Percentiles rank a stretch among this genome's conserved stretches.
phyloP scores from a whole-genome alignment of 441 rosid species.

The Gossypium schwendimanii region DNA sequence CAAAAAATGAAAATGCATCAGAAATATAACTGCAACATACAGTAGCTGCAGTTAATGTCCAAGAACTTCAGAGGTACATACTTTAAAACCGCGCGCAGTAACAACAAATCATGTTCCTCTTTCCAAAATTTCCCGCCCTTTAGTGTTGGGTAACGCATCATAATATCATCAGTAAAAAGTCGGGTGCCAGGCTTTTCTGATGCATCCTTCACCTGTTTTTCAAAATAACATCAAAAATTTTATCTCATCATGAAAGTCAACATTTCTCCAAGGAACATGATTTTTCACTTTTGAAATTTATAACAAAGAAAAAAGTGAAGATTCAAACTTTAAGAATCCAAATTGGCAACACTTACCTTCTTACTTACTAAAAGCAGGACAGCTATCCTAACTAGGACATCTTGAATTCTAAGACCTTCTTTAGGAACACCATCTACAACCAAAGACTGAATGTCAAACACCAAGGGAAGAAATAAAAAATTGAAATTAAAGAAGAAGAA shows the following conservation, averaged over 20 bases:
- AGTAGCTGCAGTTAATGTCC: neutral
- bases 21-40: neutral
- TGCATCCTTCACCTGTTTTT: constrained; percentile 51
- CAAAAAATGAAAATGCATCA: neutral
- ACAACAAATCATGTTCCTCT: constrained; percentile 71
- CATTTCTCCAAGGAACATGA: neutral
- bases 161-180: constrained; percentile 59
- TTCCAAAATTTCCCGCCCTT: constrained; percentile 88
- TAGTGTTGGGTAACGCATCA: constrained; percentile 63
- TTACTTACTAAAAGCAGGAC: constrained; percentile 57
- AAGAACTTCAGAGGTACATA: constrained; percentile 30
- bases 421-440: constrained; percentile 92
- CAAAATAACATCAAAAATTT: neutral
- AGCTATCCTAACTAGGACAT: constrained; percentile 83
- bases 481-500: constrained; percentile 10
- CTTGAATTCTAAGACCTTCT: constrained; percentile 92
- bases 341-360: constrained; percentile 46
- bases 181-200: constrained; percentile 47
- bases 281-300: neutral
- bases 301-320: neutral
- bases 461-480: constrained; percentile 10
- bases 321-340: neutral
- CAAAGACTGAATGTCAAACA: constrained; percentile 20
- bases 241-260: neutral
- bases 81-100: constrained; percentile 81